A percentile compares a stretch with the other conserved stretches of the same genome.
These are phyloP conservation scores for Cystobasidium onofrii DNA, from an alignment of 768 basidiomycete genomes.

Conservation along the genomic window DNA sequence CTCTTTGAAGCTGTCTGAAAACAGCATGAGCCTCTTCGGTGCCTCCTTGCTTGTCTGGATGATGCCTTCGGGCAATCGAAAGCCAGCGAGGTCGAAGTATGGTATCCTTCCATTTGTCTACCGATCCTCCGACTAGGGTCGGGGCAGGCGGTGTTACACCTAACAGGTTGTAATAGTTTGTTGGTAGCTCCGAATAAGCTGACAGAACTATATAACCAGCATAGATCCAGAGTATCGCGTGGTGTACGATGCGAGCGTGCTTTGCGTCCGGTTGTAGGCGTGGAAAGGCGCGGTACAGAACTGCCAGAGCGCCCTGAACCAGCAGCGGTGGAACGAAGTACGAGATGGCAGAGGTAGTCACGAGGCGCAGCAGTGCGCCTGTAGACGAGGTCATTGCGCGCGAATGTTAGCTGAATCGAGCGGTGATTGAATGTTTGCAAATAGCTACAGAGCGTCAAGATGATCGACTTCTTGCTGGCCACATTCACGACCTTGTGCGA, in stretches of 20 bases:
- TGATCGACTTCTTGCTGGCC: neutral
- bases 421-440: neutral
- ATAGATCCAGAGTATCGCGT: conserved; percentile 6
- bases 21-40: conserved; percentile 14
- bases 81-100: conserved; percentile 18
- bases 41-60: conserved; percentile 27
- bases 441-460: no score
- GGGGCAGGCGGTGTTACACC: neutral
- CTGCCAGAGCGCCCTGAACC: neutral
- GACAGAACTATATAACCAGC: neutral
- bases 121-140: neutral
- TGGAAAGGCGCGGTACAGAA: neutral
- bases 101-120: conserved; percentile 8
- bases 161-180: conserved; percentile 6
- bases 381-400: neutral
- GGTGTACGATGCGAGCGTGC: neutral
- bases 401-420: neutral
- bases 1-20: conserved; percentile 19
- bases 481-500: no score
- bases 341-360: neutral
- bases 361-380: neutral
- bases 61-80: neutral
- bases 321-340: conserved; percentile 1
- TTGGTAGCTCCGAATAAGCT: neutral
- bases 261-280: neutral